A percentile compares a stretch with the other conserved stretches of the same genome.
phyloP scores from a whole-genome alignment of 148 eudicot genomes.

The Silene latifolia region DNA sequence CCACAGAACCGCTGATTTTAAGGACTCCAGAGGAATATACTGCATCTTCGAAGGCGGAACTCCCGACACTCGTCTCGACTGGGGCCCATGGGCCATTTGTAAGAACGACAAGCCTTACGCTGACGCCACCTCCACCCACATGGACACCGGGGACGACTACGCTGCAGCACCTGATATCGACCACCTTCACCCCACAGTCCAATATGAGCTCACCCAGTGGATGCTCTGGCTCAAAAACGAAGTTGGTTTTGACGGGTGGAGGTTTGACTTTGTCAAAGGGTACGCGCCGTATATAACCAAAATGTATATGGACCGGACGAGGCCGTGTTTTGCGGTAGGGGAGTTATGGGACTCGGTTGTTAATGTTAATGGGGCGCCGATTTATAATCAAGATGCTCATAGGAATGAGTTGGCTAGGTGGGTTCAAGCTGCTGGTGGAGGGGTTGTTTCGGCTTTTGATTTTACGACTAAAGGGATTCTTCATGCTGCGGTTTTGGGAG shows the following conservation, averaged over 20 bases:
- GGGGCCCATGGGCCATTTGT: slow-evolving; percentile 64
- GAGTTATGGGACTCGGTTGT: slow-evolving; percentile 51
- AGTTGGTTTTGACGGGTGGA: slow-evolving; percentile 40
- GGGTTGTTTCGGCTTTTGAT: slow-evolving; percentile 45
- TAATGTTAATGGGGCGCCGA: slow-evolving; percentile 38
- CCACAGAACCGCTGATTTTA: slow-evolving; percentile 21
- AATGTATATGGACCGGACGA: slow-evolving; percentile 30
- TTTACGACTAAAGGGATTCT: slow-evolving; percentile 61
- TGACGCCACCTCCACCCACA: slow-evolving; percentile 50
- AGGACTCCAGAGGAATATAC: slow-evolving; percentile 53
- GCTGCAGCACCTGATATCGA: slow-evolving; percentile 63
- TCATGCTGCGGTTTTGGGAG: slow-evolving; percentile 51
- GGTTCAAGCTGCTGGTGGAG: slow-evolving; percentile 45
- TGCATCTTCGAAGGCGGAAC: slow-evolving; percentile 79
- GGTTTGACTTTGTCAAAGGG: slow-evolving; percentile 67
- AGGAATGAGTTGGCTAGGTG: slow-evolving; percentile 43
- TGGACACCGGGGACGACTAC: slow-evolving; percentile 49
- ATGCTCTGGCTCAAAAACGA: slow-evolving; percentile 57
- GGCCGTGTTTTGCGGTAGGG: slow-evolving; percentile 37
- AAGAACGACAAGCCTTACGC: slow-evolving; percentile 45
- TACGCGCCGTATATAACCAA: slow-evolving; percentile 49
- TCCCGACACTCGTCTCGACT: slow-evolving; percentile 53
- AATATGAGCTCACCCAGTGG: slow-evolving; percentile 61
- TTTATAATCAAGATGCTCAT: slow-evolving; percentile 45
- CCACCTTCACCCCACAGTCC: slow-evolving; percentile 56